phyloP scores from a whole-genome alignment of 345 rosid genomes.

The Stellera chamaejasme region DNA sequence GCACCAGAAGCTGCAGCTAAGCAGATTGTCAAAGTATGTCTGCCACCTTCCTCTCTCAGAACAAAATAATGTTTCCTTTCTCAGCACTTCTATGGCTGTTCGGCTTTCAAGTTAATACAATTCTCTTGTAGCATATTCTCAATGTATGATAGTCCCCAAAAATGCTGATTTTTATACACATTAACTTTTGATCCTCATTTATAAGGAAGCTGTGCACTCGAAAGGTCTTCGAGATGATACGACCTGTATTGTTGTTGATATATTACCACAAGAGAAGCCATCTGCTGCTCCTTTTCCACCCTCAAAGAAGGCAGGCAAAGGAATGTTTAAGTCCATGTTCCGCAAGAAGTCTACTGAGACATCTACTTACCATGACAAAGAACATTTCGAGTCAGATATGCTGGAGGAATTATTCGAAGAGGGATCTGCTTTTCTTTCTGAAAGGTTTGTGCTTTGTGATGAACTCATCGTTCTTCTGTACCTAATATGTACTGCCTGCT shows the following conservation, averaged over 20 bases:
- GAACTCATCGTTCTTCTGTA: slow-evolving; percentile 1
- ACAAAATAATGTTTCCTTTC: background rate
- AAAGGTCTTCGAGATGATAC: slow-evolving; percentile 99
- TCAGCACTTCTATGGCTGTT: slow-evolving; percentile 1
- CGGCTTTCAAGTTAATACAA: background rate
- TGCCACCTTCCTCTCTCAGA: background rate
- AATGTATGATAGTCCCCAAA: background rate
- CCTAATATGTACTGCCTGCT: slow-evolving; percentile 1
- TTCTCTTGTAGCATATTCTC: background rate
- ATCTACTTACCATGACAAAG: slow-evolving; percentile 59
- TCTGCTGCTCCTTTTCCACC: slow-evolving; percentile 57
- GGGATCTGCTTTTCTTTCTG: slow-evolving; percentile 97
- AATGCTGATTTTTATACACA: slow-evolving; percentile 6
- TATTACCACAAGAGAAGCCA: slow-evolving; percentile 77
- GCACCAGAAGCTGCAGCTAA: slow-evolving; percentile 84
- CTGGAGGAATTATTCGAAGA: slow-evolving; percentile 92
- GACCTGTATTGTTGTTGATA: slow-evolving; percentile 93
- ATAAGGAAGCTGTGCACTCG: slow-evolving; percentile 73
- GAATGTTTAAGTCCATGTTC: slow-evolving; percentile 84
- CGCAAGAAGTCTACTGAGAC: slow-evolving; percentile 67
- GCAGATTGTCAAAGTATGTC: slow-evolving; percentile 79
- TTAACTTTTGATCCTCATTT: slow-evolving; percentile 13
- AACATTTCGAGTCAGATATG: slow-evolving; percentile 63
- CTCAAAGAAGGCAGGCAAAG: slow-evolving; percentile 70
- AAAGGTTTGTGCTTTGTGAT: slow-evolving; percentile 53